Conservation (phyloP, 371 early-diverging fungal species). For the Syncephalastrum monosporum region DNA sequence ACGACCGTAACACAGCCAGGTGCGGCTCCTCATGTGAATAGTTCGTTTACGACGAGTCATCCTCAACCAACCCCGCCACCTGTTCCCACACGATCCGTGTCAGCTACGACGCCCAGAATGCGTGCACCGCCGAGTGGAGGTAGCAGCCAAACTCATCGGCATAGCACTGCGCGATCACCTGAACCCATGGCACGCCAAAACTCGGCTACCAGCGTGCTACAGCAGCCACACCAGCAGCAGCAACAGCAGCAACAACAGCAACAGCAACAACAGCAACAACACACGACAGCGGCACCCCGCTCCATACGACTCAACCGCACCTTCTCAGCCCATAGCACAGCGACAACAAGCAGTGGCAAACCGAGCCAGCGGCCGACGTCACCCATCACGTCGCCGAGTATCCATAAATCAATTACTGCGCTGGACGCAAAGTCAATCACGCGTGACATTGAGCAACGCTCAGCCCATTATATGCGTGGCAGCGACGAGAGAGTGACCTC, state of each 20-base stretch:
- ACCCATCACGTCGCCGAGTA: conserved; percentile 39
- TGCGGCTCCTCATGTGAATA: conserved; percentile 6
- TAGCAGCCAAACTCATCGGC: conserved; percentile 37
- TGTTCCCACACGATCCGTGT: conserved; percentile 26
- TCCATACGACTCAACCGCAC: conserved; percentile 29
- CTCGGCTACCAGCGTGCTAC: conserved; percentile 12
- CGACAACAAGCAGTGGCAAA: conserved; percentile 4
- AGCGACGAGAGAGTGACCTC: conserved; percentile 28
- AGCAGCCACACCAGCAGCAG: conserved; percentile 11
- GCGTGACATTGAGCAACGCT: conserved; percentile 51
- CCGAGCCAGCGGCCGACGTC: conserved; percentile 38
- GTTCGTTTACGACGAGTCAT: background rate
- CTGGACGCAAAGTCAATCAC: conserved; percentile 66
- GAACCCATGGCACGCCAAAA: conserved; percentile 8
- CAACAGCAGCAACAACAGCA: conserved; percentile 4
- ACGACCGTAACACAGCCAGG: conserved; percentile 11
- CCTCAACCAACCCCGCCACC: conserved; percentile 4
- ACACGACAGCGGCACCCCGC: conserved; percentile 8
- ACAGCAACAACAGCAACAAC: conserved; percentile 3
- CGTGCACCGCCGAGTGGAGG: conserved; percentile 37
- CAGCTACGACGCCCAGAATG: conserved; percentile 31
- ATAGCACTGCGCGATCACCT: conserved; percentile 24
- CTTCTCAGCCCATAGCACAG: conserved; percentile 19
- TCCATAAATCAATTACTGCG: conserved; percentile 54
- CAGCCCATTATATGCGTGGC: conserved; percentile 27